Evolutionary conservation across 2,329 filamentous ascomycete genomes (phyloP).

Genomic region (Blumeriella jaapii): DNA sequence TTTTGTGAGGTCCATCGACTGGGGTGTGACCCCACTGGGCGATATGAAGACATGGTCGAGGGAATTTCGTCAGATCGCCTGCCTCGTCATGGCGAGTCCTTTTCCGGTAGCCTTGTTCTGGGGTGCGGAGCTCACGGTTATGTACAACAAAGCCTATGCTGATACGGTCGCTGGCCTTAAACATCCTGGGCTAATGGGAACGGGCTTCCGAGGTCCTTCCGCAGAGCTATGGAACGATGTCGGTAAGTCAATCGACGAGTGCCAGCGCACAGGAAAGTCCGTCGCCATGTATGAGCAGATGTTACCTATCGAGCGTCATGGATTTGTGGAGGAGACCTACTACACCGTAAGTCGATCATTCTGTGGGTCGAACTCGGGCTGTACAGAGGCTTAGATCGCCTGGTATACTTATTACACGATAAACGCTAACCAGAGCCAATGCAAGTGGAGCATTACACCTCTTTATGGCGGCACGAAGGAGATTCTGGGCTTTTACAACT

Average conservation of each 20-base stretch:
- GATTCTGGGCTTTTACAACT: conserved; percentile 68
- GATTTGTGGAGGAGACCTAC: conserved; percentile 66
- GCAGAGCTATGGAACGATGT: conserved; percentile 39
- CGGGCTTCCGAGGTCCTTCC: conserved; percentile 3
- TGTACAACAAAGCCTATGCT: conserved; percentile 49
- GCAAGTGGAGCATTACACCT: conserved; percentile 60
- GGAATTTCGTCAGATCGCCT: conserved; percentile 67
- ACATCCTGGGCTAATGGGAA: conserved; percentile 58
- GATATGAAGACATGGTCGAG: conserved; percentile 63
- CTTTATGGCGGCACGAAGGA: conserved; percentile 60
- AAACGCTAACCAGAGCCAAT: no score
- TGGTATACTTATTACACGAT: no score
- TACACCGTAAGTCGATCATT: conserved; percentile 40
- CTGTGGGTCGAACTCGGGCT: no score
- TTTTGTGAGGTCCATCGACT: conserved; percentile 61
- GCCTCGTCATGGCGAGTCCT: conserved; percentile 71
- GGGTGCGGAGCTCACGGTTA: conserved; percentile 58
- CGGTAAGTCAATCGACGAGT: conserved; percentile 58
- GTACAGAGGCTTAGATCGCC: no score
- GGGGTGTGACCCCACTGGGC: conserved; percentile 61
- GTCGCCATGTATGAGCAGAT: conserved; percentile 64
- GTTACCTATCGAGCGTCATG: conserved; percentile 57
- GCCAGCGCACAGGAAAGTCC: conserved; percentile 57
- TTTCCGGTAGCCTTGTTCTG: conserved; percentile 71
- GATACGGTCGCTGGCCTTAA: conserved; percentile 57